phyloP scores from a whole-genome alignment of 2,329 filamentous ascomycete genomes.

The Scedosporium minutisporum region DNA sequence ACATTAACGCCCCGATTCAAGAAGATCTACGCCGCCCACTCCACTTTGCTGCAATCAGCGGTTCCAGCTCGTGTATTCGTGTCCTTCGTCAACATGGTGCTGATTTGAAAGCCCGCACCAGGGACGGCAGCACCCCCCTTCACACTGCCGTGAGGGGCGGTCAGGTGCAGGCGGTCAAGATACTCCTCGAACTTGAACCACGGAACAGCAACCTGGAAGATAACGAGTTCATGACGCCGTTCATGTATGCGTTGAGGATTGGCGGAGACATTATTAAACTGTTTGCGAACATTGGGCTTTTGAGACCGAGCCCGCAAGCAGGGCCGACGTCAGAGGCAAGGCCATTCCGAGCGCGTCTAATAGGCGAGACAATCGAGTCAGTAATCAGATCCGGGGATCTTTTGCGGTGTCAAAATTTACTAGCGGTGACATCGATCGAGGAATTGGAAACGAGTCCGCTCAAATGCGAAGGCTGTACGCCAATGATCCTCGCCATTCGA shows the following conservation, averaged over 20 bases:
- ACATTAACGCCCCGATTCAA: constrained; percentile 3
- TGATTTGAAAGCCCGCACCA: constrained; percentile 18
- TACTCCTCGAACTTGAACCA: background rate
- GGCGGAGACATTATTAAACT: constrained; percentile 1
- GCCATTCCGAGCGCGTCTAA: background rate
- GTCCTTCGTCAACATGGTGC: constrained; percentile 18
- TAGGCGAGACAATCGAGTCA: constrained; percentile 2
- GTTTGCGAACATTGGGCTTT: background rate
- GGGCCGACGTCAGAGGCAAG: background rate
- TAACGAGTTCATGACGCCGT: constrained; percentile 2
- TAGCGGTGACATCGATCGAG: background rate
- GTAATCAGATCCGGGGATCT: background rate
- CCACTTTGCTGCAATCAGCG: constrained; percentile 10
- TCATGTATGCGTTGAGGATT: constrained; percentile 3
- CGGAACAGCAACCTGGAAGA: background rate
- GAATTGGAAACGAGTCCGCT: constrained; percentile 3
- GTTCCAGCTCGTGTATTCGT: constrained; percentile 12
- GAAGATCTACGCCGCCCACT: constrained; percentile 4
- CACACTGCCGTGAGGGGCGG: constrained; percentile 1
- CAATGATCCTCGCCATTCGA: constrained; percentile 1
- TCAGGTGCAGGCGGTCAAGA: constrained; percentile 1
- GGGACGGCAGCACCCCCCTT: constrained; percentile 23
- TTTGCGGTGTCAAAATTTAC: background rate
- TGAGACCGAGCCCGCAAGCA: background rate
- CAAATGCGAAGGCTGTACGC: constrained; percentile 2